Base-by-base conservation (phyloP, 2,329 filamentous ascomycete species). In the Talaromyces atroroseus region DNA sequence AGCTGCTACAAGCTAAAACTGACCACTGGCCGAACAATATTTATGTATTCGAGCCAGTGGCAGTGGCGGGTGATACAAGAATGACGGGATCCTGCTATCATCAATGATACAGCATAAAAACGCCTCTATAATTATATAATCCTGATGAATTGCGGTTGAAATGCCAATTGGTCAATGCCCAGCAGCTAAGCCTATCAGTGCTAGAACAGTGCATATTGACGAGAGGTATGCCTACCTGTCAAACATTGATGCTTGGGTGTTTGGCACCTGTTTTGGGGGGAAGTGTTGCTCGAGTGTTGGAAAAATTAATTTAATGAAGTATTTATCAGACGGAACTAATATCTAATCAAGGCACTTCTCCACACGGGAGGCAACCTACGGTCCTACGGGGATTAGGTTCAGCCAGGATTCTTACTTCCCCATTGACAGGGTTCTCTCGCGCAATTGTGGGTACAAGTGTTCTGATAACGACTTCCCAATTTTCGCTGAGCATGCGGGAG, bases 1-100 rank as follows among this genome's bases (percentile, higher is more conserved):
- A 18, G 2, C 36, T 40, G 36, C 11, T 8, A 40, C 6, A 40
- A 20, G 36, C 40, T 12, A 44, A 32, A 46, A 8, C 10, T 47
- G 51, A 18, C 40, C 34, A n/a, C 34, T 16, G 16, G 18, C 36
- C 26, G 16, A 32, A 32, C 38, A 45, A 20, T 49, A 54, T 58
- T 53, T 58, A 57, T 57, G 46, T 38, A 21, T 38, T 20, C 32
- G 12, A 21, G 21, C 10, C 12, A 4, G 56, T 58, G 21, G 18
- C n/a, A 6, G 56, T 58, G 56, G 56, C 56, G 36, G 54, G 50
- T 54, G 56, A 58, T 54, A 40, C 45, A 51, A 46, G 34, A 38
- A 58, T 58, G 56, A 58, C 56, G 56, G 40, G 23, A 42, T 42
- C n/a, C 24, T 49, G 45, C 44, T 40, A 48, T 54, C 52, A 48